Percentiles rank a stretch among this genome's conserved stretches.
These are phyloP conservation scores for Fusarium tupiense DNA, from an alignment of 2,329 filamentous ascomycete species.

Conservation along the genomic window DNA sequence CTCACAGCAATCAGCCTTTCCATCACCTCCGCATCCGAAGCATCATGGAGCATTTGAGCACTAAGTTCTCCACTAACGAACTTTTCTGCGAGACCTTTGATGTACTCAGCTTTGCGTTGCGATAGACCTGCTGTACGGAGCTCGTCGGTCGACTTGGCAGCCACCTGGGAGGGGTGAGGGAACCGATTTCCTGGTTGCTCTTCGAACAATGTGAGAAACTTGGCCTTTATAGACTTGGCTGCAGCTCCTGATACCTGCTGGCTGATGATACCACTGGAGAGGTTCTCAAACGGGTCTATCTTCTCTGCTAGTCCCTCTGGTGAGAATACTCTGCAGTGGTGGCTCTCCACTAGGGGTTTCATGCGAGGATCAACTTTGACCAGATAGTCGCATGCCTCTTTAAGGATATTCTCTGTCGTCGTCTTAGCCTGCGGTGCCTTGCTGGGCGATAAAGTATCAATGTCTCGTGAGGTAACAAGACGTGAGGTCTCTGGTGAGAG, in stretches of 20 bases:
- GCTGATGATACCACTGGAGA: conserved; percentile 89
- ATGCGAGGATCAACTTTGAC: conserved; percentile 78
- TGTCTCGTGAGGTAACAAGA: conserved; percentile 62
- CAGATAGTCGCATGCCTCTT: conserved; percentile 79
- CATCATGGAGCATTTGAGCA: conserved; percentile 78
- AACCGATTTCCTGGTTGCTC: conserved; percentile 60
- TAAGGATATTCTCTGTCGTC: conserved; percentile 77
- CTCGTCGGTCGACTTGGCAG: conserved; percentile 67
- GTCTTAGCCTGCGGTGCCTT: conserved; percentile 51
- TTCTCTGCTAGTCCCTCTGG: conserved; percentile 83
- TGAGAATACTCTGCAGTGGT: conserved; percentile 83
- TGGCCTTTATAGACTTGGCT: conserved; percentile 86
- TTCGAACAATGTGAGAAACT: conserved; percentile 80
- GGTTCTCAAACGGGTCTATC: conserved; percentile 86
- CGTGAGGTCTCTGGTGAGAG: conserved; percentile 77
- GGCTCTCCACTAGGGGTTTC: conserved; percentile 74
- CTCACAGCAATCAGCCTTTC: conserved; percentile 85
- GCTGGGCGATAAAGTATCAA: conserved; percentile 58
- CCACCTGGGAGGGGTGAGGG: conserved; percentile 80
- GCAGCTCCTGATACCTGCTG: conserved; percentile 97
- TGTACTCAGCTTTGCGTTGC: conserved; percentile 95
- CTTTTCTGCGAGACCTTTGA: conserved; percentile 84
- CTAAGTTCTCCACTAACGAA: conserved; percentile 80
- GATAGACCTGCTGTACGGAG: conserved; percentile 89
- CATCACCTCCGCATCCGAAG: conserved; percentile 86